phyloP scores from a whole-genome alignment of 225 moss, liverwort and hornwort species.

The Anthoceros angustus region DNA sequence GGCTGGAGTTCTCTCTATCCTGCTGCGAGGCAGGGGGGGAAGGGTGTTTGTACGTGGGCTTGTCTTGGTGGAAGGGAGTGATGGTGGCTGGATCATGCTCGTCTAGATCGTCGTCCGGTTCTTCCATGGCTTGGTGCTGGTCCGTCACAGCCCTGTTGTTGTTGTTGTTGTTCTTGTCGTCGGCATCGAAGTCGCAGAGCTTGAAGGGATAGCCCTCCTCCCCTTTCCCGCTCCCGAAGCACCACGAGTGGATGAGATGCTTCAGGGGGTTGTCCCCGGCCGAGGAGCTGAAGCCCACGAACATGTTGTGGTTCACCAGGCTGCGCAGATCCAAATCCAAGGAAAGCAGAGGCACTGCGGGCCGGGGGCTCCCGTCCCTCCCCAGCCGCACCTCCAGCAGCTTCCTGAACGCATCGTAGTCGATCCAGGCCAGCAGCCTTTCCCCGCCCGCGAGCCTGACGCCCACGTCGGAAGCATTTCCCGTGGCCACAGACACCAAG shows the following conservation, averaged over 20 bases:
- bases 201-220: background rate
- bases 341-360: background rate
- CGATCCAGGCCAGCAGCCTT: background rate
- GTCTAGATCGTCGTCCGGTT: background rate
- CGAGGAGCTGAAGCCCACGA: background rate
- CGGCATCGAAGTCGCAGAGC: background rate
- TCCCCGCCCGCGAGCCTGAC: background rate
- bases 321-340: background rate
- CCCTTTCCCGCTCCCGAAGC: background rate
- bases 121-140: background rate
- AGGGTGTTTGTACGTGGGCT: background rate
- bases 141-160: background rate
- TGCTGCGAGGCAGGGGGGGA: too few relatives aligned
- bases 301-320: background rate
- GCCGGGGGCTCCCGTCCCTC: background rate
- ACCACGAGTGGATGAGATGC: background rate
- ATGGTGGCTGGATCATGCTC: background rate
- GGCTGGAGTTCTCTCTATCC: too few relatives aligned
- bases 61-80: background rate
- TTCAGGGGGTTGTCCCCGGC: background rate
- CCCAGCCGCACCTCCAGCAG: background rate
- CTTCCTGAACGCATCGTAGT: background rate
- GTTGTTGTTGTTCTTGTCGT: background rate
- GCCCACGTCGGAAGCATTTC: background rate
- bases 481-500: constrained; percentile 6